Conservation (phyloP, 306 rosid genomes). For the Notholithocarpus densiflorus region DNA sequence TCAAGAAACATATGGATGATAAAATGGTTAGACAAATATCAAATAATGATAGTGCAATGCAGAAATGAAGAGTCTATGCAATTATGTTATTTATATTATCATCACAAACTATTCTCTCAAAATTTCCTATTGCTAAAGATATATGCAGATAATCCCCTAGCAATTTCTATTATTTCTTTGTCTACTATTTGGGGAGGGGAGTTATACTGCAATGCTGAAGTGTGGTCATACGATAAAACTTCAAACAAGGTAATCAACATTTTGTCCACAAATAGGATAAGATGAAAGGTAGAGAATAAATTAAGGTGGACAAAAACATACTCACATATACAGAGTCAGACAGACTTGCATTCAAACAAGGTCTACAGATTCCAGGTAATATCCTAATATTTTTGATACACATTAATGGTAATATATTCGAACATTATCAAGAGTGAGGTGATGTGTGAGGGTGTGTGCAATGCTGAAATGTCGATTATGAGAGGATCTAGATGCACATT, state of each 20-base stretch:
- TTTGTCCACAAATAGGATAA: not conserved
- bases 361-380: not conserved
- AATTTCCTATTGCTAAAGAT: not conserved
- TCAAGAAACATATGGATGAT: slow-evolving; percentile 13
- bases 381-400: too few relatives aligned
- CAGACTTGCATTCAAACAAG: not conserved
- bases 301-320: not conserved
- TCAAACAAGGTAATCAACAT: not conserved
- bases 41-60: slow-evolving; percentile 3
- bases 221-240: too few relatives aligned
- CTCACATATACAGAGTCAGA: not conserved
- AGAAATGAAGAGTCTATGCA: slow-evolving; percentile 10
- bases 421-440: too few relatives aligned
- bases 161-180: too few relatives aligned
- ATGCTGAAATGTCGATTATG: too few relatives aligned
- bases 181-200: too few relatives aligned
- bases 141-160: too few relatives aligned
- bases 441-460: too few relatives aligned
- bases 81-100: not conserved
- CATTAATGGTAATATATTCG: too few relatives aligned
- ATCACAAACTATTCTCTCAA: not conserved
- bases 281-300: not conserved
- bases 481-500: too few relatives aligned
- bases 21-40: not conserved
- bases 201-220: too few relatives aligned